Percentiles rank a stretch among this genome's conserved stretches.
phyloP scores from a whole-genome alignment of 2,329 filamentous ascomycete genomes.

The Sporothrix brunneoviolacea region DNA sequence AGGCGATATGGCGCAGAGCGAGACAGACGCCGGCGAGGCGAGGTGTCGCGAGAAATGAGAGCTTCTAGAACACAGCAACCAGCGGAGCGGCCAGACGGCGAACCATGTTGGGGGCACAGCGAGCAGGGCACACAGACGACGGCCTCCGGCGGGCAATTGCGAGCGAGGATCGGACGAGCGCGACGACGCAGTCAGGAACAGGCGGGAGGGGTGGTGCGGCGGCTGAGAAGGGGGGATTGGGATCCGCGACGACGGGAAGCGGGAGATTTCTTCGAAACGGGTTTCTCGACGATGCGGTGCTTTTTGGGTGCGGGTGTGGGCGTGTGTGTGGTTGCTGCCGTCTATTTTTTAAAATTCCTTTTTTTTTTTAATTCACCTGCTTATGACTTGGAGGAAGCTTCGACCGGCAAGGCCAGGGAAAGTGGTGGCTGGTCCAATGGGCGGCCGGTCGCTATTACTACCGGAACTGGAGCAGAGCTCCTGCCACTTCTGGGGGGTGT shows the following conservation, averaged over 20 bases:
- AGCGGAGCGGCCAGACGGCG: conserved; percentile 11
- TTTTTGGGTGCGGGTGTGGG: no score
- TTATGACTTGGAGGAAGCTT: not conserved
- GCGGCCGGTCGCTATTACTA: no score
- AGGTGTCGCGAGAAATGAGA: no score
- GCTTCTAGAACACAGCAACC: not conserved
- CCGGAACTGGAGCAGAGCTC: no score
- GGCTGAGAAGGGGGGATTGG: not conserved
- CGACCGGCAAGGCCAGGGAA: no score
- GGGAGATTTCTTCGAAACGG: not conserved
- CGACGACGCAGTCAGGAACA: not conserved
- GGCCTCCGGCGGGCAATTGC: no score
- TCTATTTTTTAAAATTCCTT: conserved; percentile 1
- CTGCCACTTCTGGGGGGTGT: no score
- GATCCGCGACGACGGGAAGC: not conserved
- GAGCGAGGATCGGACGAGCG: not conserved
- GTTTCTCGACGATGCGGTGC: no score
- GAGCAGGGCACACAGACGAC: not conserved
- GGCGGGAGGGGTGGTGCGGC: no score
- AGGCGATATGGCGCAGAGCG: no score
- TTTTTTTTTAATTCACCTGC: not conserved
- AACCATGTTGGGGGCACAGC: conserved; percentile 11
- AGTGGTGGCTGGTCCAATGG: conserved; percentile 11
- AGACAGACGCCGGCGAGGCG: no score
- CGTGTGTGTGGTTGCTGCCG: not conserved